Base-by-base conservation (phyloP, 805 yeast genomes). In the Candida palmyrensis region DNA sequence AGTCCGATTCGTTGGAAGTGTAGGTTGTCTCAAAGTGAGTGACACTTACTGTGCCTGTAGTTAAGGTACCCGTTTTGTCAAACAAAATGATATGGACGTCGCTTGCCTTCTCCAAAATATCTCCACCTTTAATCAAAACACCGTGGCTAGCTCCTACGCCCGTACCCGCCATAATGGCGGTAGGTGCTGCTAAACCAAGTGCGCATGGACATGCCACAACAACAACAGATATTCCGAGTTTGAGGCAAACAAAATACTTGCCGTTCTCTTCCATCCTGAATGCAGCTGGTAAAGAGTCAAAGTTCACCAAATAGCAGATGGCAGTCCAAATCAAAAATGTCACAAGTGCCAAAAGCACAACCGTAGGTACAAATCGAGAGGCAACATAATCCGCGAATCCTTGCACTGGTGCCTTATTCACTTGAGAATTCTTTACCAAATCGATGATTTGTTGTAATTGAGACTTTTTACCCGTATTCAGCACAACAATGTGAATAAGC, bases 151-250 rank as follows among this genome's bases (percentile, higher is more conserved):
- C 97, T 25, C 96, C 97, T 15, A 87, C 82, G 25, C 98, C 98
- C 2, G 97, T 90, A 6, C 97, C 98, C 2, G 92, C 98, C 97
- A 94, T 92, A 8, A 92, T 86, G 0, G 97, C 97, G 2, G 98
- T 94, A 1, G 99, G 99, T 0, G 97, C 95, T 3, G 97, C 97
- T 32, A 92, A 68, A 3, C 98, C 99, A 16, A 92, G 62, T 0
- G 98, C 97, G 70, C 98, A 92, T 0, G 99, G 99, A 59, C 99
- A 92, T 2, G 98, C 98, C 31, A 92, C 97, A 8, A 92, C 96
- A 42, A 94, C 75, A 4, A 92, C 98, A 5, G 95, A 79, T 18
- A 92, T 90, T 5, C 95, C 81, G 29, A 89, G 71, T 47, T 83
- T 79, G 36, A 94, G 57, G 50, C 90, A 81, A 4, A 75, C 75